phyloP scores from a whole-genome alignment of 257 asterid genomes.

The Plantago major region DNA sequence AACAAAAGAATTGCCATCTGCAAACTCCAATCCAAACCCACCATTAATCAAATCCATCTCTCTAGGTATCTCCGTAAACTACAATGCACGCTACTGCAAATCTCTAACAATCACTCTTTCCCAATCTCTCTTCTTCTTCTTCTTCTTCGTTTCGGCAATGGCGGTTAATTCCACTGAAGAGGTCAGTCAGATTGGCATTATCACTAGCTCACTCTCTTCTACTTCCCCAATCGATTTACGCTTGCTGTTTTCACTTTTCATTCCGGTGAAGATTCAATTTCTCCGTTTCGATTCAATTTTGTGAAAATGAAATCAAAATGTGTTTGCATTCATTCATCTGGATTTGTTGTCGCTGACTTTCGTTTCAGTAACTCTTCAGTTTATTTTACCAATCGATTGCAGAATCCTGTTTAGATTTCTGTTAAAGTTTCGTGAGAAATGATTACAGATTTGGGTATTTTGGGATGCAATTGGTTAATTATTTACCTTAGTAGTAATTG shows the following conservation, averaged over 20 bases:
- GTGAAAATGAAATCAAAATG: not conserved
- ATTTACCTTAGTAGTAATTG: no score
- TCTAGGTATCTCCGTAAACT: no score
- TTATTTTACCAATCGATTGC: not conserved
- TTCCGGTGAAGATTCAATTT: constrained; percentile 17
- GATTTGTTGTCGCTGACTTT: not conserved
- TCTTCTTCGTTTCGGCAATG: constrained; percentile 25
- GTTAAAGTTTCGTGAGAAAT: not conserved
- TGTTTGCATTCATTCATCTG: no score
- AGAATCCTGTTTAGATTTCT: not conserved
- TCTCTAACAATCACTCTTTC: not conserved
- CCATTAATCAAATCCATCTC: no score
- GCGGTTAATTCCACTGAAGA: constrained; percentile 46
- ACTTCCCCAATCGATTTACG: not conserved
- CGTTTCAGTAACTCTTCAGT: not conserved
- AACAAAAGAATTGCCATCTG: no score
- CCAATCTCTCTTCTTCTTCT: constrained; percentile 7
- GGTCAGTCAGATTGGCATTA: constrained; percentile 22
- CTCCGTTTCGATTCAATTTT: not conserved
- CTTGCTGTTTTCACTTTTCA: not conserved
- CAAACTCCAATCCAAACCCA: no score
- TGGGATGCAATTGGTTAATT: no score
- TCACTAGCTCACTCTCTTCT: not conserved
- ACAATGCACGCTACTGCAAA: not conserved
- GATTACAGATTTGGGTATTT: not conserved